These are phyloP conservation scores for Apiospora hydei DNA, from an alignment of 2,329 filamentous ascomycete genomes.

Conservation along the genomic window DNA sequence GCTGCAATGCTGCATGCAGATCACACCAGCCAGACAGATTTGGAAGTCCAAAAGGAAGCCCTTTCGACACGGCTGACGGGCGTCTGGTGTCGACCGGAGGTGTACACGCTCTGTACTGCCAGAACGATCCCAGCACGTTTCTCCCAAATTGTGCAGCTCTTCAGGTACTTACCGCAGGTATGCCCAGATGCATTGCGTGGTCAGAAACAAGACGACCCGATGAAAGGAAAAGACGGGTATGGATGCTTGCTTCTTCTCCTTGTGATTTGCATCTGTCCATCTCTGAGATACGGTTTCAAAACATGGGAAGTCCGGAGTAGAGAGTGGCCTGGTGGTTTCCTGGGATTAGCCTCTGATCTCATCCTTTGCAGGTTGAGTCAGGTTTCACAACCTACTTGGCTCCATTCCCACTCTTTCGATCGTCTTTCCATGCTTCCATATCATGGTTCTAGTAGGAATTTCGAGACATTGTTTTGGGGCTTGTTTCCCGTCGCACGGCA, in stretches of 20 bases:
- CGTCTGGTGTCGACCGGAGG: no score
- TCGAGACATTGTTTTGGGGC: slow-evolving; percentile 1
- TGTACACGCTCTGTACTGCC: no score
- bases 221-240: neutral
- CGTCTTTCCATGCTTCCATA: neutral
- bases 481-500: neutral
- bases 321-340: neutral
- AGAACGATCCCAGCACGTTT: neutral
- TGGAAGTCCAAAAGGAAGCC: neutral
- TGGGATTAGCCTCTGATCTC: slow-evolving; percentile 2
- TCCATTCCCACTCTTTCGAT: slow-evolving; percentile 8
- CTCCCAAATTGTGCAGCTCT: neutral
- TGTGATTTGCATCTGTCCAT: neutral
- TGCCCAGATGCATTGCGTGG: neutral
- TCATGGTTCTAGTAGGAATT: neutral
- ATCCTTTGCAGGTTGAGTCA: slow-evolving; percentile 3
- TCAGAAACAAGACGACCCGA: neutral
- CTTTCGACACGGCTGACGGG: neutral
- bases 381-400: neutral
- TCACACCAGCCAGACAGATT: neutral
- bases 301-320: neutral
- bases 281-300: slow-evolving; percentile 9
- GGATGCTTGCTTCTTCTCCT: slow-evolving; percentile 5
- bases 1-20: neutral
- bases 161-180: no score